Base-by-base conservation (phyloP, 2,329 filamentous ascomycete species). In the Alternaria alternata region DNA sequence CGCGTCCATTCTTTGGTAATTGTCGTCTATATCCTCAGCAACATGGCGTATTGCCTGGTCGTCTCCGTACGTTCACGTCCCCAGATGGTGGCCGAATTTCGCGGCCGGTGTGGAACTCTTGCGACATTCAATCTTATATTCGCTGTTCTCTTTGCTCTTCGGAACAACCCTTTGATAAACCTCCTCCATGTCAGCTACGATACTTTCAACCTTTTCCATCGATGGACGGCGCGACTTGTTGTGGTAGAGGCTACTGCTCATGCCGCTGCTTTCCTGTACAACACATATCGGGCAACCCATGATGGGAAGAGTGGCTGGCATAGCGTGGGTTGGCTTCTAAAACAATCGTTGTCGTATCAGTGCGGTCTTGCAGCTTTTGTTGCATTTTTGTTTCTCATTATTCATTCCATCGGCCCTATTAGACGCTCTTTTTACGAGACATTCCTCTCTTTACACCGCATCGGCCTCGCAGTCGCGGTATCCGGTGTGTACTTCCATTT, bases 381-480 rank as follows among this genome's bases (percentile, higher is more conserved):
- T 57, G 85, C 87, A 0, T 85, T 91, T 54, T 74, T 88, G 11
- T 82, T 82, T 53, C 84, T 93, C 52, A 75, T 84, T 32, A 78
- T 92, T 47, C 89, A 91, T 66, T 89, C 90, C 1, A 83, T 86
- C 38, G 91, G 89, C 51, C 84, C 89, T 53, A 78, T 92, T 14
- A 85, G 91, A 57, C 90, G 92, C 72, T 90, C 90, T n/a, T 92
- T 89, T 70, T 93, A 93, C 77, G 91, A 93, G 77, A 86, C 83
- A 1, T 93, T 93, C 82, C 88, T 93, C 74, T 80, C 89, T 44
- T 68, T 90, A 28, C 91, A 93, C 78, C 90, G 92, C 52, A 70
- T 83, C 2, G 82, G 88, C 16, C 88, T 87, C 18, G 81, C 85
- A n/a, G 73, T 86, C 7, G 80, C 85, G 9, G 77, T 91, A 56